A percentile compares a stretch with the other conserved stretches of the same genome.
Conservation (phyloP, 257 asterid species). For the Thymus quinquecostatus region DNA sequence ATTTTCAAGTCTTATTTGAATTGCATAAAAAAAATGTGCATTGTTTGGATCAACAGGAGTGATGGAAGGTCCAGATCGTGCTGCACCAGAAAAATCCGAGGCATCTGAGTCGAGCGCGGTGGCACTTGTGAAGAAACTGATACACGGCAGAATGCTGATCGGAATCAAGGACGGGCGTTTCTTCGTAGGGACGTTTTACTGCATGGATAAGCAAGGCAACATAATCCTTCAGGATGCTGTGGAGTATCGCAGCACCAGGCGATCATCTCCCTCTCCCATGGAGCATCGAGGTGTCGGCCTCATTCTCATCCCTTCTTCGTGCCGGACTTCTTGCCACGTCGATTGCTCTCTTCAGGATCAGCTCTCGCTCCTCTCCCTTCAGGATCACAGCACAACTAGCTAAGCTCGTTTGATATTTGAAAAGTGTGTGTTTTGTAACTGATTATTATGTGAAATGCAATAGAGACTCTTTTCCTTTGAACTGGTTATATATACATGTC, state of each 20-base stretch:
- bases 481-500: too few species aligned
- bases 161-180: constrained; percentile 87
- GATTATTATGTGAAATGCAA: too few species aligned
- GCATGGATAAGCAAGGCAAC: constrained; percentile 92
- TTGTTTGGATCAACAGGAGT: constrained; percentile 20
- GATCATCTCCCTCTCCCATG: constrained; percentile 75
- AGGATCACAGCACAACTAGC: constrained; percentile 23
- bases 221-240: constrained; percentile 91
- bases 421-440: neutral
- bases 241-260: constrained; percentile 84
- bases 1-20: neutral
- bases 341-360: constrained; percentile 81
- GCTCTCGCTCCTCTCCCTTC: constrained; percentile 58
- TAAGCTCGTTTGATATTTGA: neutral
- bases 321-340: constrained; percentile 73
- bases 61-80: constrained; percentile 35
- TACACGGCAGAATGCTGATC: constrained; percentile 60
- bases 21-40: neutral
- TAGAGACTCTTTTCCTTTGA: too few species aligned
- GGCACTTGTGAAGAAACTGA: constrained; percentile 61
- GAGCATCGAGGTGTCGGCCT: constrained; percentile 87
- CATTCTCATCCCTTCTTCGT: constrained; percentile 78
- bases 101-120: constrained; percentile 39
- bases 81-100: constrained; percentile 38
- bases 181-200: constrained; percentile 79